A percentile compares a stretch with the other conserved stretches of the same genome.
phyloP scores from a whole-genome alignment of 129 eudicot species.

The Kitagawia praeruptora region DNA sequence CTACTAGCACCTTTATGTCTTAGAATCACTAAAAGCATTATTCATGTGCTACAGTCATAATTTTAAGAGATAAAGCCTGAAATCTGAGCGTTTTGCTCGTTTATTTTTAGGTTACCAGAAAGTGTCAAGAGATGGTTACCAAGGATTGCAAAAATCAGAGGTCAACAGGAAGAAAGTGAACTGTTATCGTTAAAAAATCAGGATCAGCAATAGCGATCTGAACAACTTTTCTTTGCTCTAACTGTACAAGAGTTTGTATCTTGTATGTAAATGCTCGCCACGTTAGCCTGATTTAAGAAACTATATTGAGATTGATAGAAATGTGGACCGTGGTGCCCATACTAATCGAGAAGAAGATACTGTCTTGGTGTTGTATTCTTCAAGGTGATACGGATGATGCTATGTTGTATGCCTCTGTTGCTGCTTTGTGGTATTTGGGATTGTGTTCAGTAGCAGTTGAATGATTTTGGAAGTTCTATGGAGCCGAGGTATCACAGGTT shows the following conservation, averaged over 20 bases:
- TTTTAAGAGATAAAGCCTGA: not conserved
- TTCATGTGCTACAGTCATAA: not conserved
- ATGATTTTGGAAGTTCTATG: not conserved
- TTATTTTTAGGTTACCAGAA: conserved; percentile 63
- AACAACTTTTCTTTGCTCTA: not conserved
- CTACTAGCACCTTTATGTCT: not conserved
- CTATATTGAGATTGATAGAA: not conserved
- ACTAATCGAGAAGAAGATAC: not conserved
- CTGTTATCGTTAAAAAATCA: conserved; percentile 52
- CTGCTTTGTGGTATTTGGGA: not conserved
- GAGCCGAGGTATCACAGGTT: not conserved
- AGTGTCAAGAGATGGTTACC: conserved; percentile 67
- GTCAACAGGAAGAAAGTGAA: conserved; percentile 79
- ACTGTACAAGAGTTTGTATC: not conserved
- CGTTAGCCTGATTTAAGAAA: not conserved
- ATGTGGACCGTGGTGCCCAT: not conserved
- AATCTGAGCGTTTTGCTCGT: not conserved
- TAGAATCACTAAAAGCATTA: not conserved
- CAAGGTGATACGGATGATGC: not conserved
- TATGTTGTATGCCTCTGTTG: not conserved
- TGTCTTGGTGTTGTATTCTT: not conserved
- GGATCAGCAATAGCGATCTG: conserved; percentile 31
- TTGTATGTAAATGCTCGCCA: not conserved
- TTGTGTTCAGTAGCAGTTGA: not conserved
- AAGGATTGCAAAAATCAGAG: conserved; percentile 44